Conservation (phyloP, 2,329 filamentous ascomycete genomes). For the Aspergillus sclerotialis region DNA sequence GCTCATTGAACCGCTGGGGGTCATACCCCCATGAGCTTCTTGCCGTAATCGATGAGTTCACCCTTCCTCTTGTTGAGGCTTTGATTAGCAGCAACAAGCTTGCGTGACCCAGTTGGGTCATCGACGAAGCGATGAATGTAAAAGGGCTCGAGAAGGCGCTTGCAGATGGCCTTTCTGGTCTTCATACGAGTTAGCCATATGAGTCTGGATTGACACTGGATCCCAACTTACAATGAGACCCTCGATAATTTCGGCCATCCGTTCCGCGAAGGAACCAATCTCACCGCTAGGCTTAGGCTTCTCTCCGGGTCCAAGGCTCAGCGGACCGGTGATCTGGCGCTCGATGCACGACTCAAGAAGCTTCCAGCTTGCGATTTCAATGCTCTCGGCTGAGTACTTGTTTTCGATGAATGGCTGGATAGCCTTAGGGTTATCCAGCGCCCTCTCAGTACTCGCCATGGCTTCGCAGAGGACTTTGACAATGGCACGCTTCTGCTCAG, state of each 20-base stretch:
- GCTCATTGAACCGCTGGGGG: too few relatives aligned
- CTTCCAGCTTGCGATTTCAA: constrained; percentile 28
- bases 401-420: constrained; percentile 21
- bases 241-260: constrained; percentile 11
- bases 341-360: constrained; percentile 18
- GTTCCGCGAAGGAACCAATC: constrained; percentile 15
- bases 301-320: constrained; percentile 16
- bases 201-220: not conserved
- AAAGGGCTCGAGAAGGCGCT: constrained; percentile 28
- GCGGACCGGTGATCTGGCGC: constrained; percentile 18
- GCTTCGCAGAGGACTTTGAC: constrained; percentile 25
- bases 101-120: constrained; percentile 23
- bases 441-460: constrained; percentile 21
- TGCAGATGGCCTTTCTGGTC: constrained; percentile 33
- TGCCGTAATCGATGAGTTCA: constrained; percentile 25
- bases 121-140: constrained; percentile 30
- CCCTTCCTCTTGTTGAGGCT: constrained; percentile 26
- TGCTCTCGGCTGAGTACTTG: constrained; percentile 14
- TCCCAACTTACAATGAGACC: constrained; percentile 9
- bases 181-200: constrained; percentile 6
- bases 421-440: constrained; percentile 26
- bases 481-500: constrained; percentile 14
- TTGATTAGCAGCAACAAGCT: constrained; percentile 27
- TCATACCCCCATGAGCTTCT: constrained; percentile 13
- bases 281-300: constrained; percentile 14